Evolutionary conservation across 148 eudicot genomes (phyloP).

Genomic region (Amaranthus palmeri): DNA sequence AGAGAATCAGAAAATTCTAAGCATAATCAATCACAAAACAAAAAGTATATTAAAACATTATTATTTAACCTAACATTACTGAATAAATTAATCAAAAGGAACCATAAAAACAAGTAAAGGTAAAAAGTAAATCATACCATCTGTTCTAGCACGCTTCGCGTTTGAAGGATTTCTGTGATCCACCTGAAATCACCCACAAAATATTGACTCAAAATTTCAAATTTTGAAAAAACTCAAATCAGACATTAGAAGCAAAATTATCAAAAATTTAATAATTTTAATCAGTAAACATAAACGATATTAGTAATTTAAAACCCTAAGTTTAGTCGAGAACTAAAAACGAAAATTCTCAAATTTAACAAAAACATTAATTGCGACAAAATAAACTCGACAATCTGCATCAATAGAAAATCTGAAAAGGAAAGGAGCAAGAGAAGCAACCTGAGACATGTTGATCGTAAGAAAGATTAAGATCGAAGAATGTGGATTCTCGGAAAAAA

Average conservation of each 20-base stretch:
- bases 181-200: conserved; percentile 38
- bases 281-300: too few relatives aligned
- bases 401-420: background rate
- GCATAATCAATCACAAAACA: too few relatives aligned
- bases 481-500: background rate
- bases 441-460: conserved; percentile 49
- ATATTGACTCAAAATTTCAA: background rate
- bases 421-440: conserved; percentile 3
- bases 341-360: background rate
- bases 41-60: too few relatives aligned
- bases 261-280: background rate
- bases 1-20: too few relatives aligned
- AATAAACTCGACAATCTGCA: background rate
- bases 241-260: background rate
- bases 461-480: conserved; percentile 1
- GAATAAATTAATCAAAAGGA: too few relatives aligned
- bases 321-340: background rate
- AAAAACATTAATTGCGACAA: background rate
- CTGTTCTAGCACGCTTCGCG: conserved; percentile 84
- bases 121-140: conserved; percentile 38
- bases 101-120: too few relatives aligned
- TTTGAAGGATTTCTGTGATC: conserved; percentile 83
- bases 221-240: background rate
- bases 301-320: background rate
- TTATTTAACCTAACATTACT: too few relatives aligned